Evolutionary conservation across 768 basidiomycete species (phyloP).

Genomic region (Tulasnella sp.): DNA sequence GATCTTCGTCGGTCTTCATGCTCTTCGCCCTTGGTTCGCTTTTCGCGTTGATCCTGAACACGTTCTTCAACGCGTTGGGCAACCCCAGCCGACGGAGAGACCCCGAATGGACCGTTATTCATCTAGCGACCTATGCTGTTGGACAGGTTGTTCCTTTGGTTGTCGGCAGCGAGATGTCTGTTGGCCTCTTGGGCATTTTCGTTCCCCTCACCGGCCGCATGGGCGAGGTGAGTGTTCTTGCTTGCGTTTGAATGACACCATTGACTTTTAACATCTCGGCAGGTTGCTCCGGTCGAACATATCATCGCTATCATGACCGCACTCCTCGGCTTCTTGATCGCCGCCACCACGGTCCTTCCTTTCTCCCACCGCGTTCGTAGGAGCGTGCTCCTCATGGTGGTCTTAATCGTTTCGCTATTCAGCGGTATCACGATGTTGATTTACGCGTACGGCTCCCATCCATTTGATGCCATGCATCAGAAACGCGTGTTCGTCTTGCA

Average conservation of each 20-base stretch:
- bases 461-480: constrained; percentile 80
- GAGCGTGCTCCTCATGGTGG: constrained; percentile 26
- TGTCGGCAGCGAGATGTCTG: constrained; percentile 44
- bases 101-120: constrained; percentile 16
- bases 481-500: constrained; percentile 77
- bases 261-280: not conserved
- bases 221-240: constrained; percentile 33
- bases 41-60: constrained; percentile 43
- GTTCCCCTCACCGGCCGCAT: constrained; percentile 86
- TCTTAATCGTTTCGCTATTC: constrained; percentile 37
- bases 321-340: constrained; percentile 39
- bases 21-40: constrained; percentile 48
- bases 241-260: not conserved
- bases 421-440: constrained; percentile 44
- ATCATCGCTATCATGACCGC: constrained; percentile 75
- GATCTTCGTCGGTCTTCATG: constrained; percentile 68
- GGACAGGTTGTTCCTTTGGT: constrained; percentile 46
- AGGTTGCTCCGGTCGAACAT: constrained; percentile 75
- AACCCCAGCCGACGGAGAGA: not conserved
- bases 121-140: constrained; percentile 51
- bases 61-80: constrained; percentile 25
- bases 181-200: constrained; percentile 70
- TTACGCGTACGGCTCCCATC: constrained; percentile 35
- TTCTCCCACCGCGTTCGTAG: constrained; percentile 63
- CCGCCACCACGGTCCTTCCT: constrained; percentile 48